Evolutionary conservation across 2,329 filamentous ascomycete species (phyloP), one percentile per base, ranked within the genome.

Genomic region (Camptophora hylomeconis): DNA sequence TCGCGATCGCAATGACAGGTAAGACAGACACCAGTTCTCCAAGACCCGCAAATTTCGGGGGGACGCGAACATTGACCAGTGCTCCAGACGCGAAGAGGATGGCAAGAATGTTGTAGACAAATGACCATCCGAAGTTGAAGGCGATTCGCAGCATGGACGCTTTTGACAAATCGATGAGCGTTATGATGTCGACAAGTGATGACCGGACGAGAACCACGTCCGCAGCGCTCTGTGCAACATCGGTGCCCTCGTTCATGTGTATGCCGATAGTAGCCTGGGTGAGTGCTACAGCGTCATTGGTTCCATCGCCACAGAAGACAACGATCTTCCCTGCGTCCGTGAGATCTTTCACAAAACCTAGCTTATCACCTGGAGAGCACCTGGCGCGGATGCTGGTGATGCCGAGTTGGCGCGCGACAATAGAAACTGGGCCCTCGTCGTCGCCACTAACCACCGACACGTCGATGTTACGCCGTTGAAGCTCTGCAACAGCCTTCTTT

Each of bases 271-370:
- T 67, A 1, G 81, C 77, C 45, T 75, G 69, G 0, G 77, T 72
- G 2, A 87, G 61, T 0, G 80, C 80, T 3, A 72, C 63, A 0
- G 80, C 75, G 45, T 87, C 80, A 48, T 87, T 87, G 9, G 77
- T 82, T 2, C 80, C 81, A 41, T 87, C 80, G 18, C 80, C 80
- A 28, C 69, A 66, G 51, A 87, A 86, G 5, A 84, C 50, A n/a
- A 81, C 66, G 1, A 20, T 32, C 19, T 30, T 17, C 17, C 19
- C 22, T 8, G 20, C 21, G 19, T 33, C 27, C 11, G 12, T n/a
- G 23, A 64, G 48, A 3, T 28, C 30, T 27, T 56, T 49, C 24
- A 75, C 51, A 44, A 73, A 75, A 2, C 52, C 45, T 14, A 61
- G 56, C 42, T 77, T 76, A 37, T 69, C 57, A 3, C 52, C 52